Percentiles rank a stretch among this genome's conserved stretches.
Conservation (phyloP, 768 basidiomycete genomes). For the Tricholoma matsutake region DNA sequence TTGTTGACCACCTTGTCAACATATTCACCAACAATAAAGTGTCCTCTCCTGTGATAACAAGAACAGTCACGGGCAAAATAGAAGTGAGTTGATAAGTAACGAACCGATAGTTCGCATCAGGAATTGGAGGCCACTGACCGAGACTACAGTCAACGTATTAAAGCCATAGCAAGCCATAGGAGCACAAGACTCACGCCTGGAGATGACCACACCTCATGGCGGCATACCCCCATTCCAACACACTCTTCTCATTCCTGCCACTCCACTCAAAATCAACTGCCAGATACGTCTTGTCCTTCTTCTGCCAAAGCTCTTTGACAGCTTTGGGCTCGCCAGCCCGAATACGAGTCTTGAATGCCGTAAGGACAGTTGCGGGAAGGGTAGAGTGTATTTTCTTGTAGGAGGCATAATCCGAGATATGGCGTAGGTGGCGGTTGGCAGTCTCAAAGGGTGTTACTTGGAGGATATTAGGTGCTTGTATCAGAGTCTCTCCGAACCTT, state of each 20-base stretch:
- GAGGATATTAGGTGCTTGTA: conserved; percentile 70
- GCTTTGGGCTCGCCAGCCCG: conserved; percentile 63
- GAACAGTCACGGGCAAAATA: conserved; percentile 11
- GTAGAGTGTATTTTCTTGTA: conserved; percentile 72
- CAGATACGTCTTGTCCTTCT: conserved; percentile 69
- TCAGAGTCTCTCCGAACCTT: conserved; percentile 72
- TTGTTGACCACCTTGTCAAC: conserved; percentile 63
- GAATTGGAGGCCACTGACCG: conserved; percentile 74
- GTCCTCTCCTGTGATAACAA: conserved; percentile 51
- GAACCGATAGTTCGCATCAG: conserved; percentile 75
- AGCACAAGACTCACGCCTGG: conserved; percentile 49
- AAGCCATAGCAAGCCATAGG: not conserved
- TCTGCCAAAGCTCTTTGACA: conserved; percentile 65
- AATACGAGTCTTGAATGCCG: conserved; percentile 63
- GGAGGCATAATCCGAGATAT: conserved; percentile 59
- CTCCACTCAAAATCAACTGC: conserved; percentile 74
- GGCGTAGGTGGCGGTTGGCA: conserved; percentile 62
- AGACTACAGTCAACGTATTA: conserved; percentile 34
- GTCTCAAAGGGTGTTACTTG: conserved; percentile 69
- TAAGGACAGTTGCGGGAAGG: conserved; percentile 64
- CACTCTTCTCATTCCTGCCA: conserved; percentile 65
- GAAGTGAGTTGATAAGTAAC: not conserved
- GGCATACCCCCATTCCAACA: conserved; percentile 82
- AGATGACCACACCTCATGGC: conserved; percentile 72
- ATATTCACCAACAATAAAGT: conserved; percentile 72